phyloP scores from a whole-genome alignment of 1,139 yeast genomes.

The Lodderomyces margitis region DNA sequence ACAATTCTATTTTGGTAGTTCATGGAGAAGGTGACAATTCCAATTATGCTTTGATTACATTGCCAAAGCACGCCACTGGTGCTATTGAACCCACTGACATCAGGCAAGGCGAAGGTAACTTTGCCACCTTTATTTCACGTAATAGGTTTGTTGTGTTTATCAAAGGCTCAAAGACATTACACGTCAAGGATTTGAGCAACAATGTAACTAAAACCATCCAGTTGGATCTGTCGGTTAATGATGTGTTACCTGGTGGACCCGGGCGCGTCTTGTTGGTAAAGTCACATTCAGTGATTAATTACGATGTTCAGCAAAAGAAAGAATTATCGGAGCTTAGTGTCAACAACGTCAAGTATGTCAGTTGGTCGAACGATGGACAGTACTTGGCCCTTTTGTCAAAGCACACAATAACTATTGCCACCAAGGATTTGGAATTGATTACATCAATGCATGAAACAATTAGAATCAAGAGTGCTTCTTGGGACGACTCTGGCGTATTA shows the following conservation, averaged over 20 bases:
- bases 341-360: constrained; percentile 80
- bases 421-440: constrained; percentile 70
- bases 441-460: constrained; percentile 95
- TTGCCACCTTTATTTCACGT: constrained; percentile 89
- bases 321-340: constrained; percentile 68
- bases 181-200: constrained; percentile 81
- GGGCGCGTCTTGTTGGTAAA: constrained; percentile 81
- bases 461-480: constrained; percentile 93
- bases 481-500: constrained; percentile 94
- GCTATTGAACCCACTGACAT: constrained; percentile 86
- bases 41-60: constrained; percentile 68
- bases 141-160: constrained; percentile 86
- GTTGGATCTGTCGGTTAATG: constrained; percentile 69
- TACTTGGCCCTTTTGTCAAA: constrained; percentile 86
- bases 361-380: constrained; percentile 88
- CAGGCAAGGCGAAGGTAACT: constrained; percentile 77
- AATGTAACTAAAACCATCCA: constrained; percentile 77
- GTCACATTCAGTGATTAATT: constrained; percentile 67
- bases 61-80: constrained; percentile 88
- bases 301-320: constrained; percentile 92
- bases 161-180: constrained; percentile 62
- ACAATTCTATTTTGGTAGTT: constrained; percentile 80
- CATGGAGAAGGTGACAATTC: constrained; percentile 66
- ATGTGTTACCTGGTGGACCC: constrained; percentile 76
- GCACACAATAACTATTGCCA: constrained; percentile 88